Percentiles rank a stretch among this genome's conserved stretches.
Conservation (phyloP, 1,284 basidiomycete genomes). For the Naganishia albida region DNA sequence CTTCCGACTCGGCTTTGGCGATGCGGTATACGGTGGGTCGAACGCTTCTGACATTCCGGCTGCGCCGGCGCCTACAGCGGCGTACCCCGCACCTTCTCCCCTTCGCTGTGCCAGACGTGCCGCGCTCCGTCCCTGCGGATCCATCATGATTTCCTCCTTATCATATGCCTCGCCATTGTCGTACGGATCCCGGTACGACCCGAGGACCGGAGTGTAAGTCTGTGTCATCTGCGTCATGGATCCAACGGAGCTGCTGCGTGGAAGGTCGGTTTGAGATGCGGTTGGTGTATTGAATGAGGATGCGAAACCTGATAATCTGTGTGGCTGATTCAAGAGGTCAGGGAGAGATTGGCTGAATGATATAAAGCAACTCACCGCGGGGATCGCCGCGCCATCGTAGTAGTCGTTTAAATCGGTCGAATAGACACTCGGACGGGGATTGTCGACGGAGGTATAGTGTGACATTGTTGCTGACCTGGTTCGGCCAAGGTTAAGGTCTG, state of each 20-base stretch:
- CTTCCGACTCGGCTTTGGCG: conserved; percentile 24
- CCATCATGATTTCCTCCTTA: conserved; percentile 39
- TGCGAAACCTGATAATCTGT: conserved; percentile 14
- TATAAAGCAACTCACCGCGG: conserved; percentile 34
- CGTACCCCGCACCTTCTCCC: conserved; percentile 40
- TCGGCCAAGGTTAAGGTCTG: neutral
- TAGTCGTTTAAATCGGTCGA: conserved; percentile 35
- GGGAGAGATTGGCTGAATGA: neutral
- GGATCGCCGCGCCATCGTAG: conserved; percentile 34
- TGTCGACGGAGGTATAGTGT: neutral
- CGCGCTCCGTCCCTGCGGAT: conserved; percentile 40
- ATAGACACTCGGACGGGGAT: neutral
- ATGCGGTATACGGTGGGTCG: conserved; percentile 17
- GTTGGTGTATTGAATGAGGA: conserved; percentile 29
- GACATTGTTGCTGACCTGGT: neutral
- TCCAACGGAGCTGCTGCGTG: conserved; percentile 25
- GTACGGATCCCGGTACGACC: conserved; percentile 22
- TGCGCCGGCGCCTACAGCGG: conserved; percentile 32
- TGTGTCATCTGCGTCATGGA: conserved; percentile 7
- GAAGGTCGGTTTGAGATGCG: conserved; percentile 29
- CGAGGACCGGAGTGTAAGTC: conserved; percentile 14
- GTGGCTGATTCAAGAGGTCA: neutral
- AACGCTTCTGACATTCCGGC: conserved; percentile 10
- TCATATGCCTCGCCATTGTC: conserved; percentile 14
- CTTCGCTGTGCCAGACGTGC: conserved; percentile 36